Conservation (phyloP, 208 protist species). For the Acanthamoeba royreba region DNA sequence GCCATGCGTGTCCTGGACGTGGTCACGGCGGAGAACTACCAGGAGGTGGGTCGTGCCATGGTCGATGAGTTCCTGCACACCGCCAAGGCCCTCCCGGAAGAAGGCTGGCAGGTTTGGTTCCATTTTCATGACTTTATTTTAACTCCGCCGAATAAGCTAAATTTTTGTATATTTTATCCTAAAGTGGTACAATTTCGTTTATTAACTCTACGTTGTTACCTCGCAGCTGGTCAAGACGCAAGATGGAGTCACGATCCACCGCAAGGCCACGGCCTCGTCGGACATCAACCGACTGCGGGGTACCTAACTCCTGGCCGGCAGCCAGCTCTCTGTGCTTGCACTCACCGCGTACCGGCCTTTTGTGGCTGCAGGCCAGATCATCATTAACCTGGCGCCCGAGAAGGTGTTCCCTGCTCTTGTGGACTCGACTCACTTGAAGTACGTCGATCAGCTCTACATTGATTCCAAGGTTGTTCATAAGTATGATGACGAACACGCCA, state of each 20-base stretch:
- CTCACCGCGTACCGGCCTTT: neutral
- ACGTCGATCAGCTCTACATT: slow-evolving; percentile 11
- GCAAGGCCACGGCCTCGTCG: neutral
- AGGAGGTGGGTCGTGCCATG: neutral
- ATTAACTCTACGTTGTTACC: neutral
- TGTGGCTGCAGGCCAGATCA: neutral
- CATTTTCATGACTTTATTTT: neutral
- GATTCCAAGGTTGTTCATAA: neutral
- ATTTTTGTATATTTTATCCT: neutral
- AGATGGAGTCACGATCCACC: neutral
- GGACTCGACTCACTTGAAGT: slow-evolving; percentile 1
- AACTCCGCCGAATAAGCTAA: neutral
- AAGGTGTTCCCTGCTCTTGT: neutral
- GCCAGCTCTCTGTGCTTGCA: neutral
- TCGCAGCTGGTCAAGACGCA: neutral
- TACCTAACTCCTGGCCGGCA: neutral
- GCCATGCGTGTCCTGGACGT: neutral
- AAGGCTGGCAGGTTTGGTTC: neutral
- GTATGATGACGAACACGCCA: slow-evolving; percentile 4
- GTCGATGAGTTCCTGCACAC: neutral
- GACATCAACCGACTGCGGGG: neutral
- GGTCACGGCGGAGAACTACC: neutral
- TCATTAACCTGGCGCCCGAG: neutral
- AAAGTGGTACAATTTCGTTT: neutral
- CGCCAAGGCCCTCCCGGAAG: neutral